Conservation (phyloP, 75 land plant genomes). For the Pinus tabuliformis region DNA sequence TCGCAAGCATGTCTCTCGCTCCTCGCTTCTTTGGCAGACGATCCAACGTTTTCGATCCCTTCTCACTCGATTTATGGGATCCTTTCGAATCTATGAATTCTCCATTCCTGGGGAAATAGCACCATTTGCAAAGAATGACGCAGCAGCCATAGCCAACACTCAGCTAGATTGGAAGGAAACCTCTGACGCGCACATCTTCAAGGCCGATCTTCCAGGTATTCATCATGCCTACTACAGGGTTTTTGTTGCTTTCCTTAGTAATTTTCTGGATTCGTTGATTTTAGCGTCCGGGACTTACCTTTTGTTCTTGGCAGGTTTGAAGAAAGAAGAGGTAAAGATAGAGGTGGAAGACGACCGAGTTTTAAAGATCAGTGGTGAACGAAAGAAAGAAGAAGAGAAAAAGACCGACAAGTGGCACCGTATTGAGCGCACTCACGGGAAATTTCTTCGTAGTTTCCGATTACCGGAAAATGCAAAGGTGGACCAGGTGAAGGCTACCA, state of each 20-base stretch:
- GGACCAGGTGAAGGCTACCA: slow-evolving; percentile 18
- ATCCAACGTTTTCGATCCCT: too few species aligned
- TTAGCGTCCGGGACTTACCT: too few species aligned
- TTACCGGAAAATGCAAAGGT: slow-evolving; percentile 32
- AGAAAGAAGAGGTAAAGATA: slow-evolving; percentile 23
- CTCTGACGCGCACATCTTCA: slow-evolving; percentile 10
- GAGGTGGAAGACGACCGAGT: slow-evolving; percentile 28
- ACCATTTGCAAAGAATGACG: not conserved
- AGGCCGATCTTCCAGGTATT: slow-evolving; percentile 17
- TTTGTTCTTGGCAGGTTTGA: not conserved
- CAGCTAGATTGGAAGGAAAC: slow-evolving; percentile 23
- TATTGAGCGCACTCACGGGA: slow-evolving; percentile 28
- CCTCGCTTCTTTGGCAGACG: too few species aligned
- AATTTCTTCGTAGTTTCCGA: slow-evolving; percentile 31
- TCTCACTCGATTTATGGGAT: too few species aligned
- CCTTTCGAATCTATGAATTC: too few species aligned
- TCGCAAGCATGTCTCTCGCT: too few species aligned
- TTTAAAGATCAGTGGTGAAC: slow-evolving; percentile 35
- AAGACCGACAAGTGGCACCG: slow-evolving; percentile 27
- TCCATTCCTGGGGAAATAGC: too few species aligned
- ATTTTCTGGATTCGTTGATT: too few species aligned
- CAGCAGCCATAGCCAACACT: slow-evolving; percentile 16
- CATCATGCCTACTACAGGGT: too few species aligned
- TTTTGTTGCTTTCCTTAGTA: too few species aligned
- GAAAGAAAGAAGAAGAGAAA: slow-evolving; percentile 15